Percentiles rank a stretch among this genome's conserved stretches.
These are phyloP conservation scores for Capsella bursapastoris DNA, from an alignment of 345 rosid genomes.

Conservation along the genomic window DNA sequence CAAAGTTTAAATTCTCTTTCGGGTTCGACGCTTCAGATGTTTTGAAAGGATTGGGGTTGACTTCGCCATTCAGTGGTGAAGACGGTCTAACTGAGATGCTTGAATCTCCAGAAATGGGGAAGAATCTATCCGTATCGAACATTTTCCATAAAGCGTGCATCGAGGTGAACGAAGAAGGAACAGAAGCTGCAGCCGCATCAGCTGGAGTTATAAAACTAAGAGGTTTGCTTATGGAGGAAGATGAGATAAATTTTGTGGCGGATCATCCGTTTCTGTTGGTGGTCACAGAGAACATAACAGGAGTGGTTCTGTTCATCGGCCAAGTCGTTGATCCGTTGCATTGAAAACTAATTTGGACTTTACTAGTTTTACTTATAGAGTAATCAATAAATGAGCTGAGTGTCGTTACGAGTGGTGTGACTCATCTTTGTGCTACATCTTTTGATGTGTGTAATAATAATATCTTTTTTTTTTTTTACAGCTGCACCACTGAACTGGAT, in stretches of 20 bases:
- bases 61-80: conserved; percentile 57
- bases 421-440: not conserved
- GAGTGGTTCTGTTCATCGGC: conserved; percentile 64
- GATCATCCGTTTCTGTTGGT: conserved; percentile 76
- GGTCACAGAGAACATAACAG: conserved; percentile 63
- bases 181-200: conserved; percentile 75
- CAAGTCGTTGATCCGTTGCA: conserved; percentile 57
- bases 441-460: conserved; percentile 36
- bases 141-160: conserved; percentile 68
- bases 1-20: conserved; percentile 62
- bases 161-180: conserved; percentile 81
- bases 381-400: conserved; percentile 22
- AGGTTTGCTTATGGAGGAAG: not conserved
- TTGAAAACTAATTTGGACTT: conserved; percentile 20
- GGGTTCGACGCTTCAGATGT: conserved; percentile 62
- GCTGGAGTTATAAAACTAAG: conserved; percentile 46
- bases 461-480: not conserved
- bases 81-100: conserved; percentile 66
- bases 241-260: conserved; percentile 60
- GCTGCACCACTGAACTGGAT: not conserved
- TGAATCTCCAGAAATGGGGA: conserved; percentile 51
- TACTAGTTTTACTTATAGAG: conserved; percentile 7
- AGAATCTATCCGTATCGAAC: conserved; percentile 51
- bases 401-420: not conserved
- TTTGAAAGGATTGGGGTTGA: conserved; percentile 59